A percentile compares a stretch with the other conserved stretches of the same genome.
phyloP scores from a whole-genome alignment of 192 early-diverging fungal species.

The Podila horticola region DNA sequence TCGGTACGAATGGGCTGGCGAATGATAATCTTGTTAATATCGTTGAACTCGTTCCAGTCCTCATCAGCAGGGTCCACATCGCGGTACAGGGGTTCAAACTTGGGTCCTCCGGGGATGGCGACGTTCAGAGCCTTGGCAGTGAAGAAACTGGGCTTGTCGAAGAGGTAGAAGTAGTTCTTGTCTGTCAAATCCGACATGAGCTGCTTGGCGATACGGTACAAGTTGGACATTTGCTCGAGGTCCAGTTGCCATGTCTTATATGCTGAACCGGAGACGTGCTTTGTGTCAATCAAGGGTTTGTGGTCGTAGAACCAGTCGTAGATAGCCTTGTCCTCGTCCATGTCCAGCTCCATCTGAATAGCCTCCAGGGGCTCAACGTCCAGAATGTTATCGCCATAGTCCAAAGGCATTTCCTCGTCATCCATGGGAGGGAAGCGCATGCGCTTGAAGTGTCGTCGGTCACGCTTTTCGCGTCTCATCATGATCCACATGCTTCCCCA shows the following conservation, averaged over 20 bases:
- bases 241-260: slow-evolving; percentile 93
- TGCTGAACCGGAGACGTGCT: slow-evolving; percentile 87
- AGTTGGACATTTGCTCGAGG: slow-evolving; percentile 93
- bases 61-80: slow-evolving; percentile 97
- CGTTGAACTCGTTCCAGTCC: slow-evolving; percentile 99
- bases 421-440: slow-evolving; percentile 99
- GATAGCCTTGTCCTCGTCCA: slow-evolving; percentile 92
- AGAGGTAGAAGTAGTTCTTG: slow-evolving; percentile 98
- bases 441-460: slow-evolving; percentile 97
- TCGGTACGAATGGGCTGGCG: slow-evolving; percentile 98
- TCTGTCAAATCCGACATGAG: slow-evolving; percentile 94
- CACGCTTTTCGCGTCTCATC: slow-evolving; percentile 99
- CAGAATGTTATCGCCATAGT: slow-evolving; percentile 98
- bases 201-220: slow-evolving; percentile 93
- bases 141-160: slow-evolving; percentile 94
- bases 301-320: slow-evolving; percentile 98
- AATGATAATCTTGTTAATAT: slow-evolving; percentile 99
- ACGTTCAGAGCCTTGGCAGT: slow-evolving; percentile 98
- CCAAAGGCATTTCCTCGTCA: slow-evolving; percentile 98
- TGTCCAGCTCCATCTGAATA: slow-evolving; percentile 99
- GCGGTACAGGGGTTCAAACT: slow-evolving; percentile 97
- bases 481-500: slow-evolving; percentile 99
- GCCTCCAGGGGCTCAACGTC: slow-evolving; percentile 98
- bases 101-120: slow-evolving; percentile 98
- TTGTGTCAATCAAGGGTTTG: slow-evolving; percentile 81